Percentiles rank a stretch among this genome's conserved stretches.
Evolutionary conservation across 176 grass and related monocot species (phyloP).

Genomic region (Ensete glaucum): DNA sequence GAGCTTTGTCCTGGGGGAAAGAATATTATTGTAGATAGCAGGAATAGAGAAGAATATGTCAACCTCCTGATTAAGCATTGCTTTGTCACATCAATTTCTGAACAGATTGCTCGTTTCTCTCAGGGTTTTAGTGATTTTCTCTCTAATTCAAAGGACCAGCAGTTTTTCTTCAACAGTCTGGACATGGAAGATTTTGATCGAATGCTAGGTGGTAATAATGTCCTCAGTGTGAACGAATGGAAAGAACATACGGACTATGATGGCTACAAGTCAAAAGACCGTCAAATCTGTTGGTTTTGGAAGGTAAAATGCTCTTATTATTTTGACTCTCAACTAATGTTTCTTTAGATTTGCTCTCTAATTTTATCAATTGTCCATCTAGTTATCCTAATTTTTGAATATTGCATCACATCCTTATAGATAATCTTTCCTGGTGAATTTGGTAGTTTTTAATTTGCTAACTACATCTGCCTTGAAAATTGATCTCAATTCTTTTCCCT

Average conservation of each 20-base stretch:
- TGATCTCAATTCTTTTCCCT: background rate
- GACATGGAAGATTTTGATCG: constrained; percentile 82
- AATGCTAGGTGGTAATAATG: constrained; percentile 55
- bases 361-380: background rate
- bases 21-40: constrained; percentile 76
- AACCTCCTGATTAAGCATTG: constrained; percentile 80
- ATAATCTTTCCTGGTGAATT: background rate
- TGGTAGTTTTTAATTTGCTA: too few relatives aligned
- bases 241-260: constrained; percentile 87
- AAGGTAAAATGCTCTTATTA: constrained; percentile 42
- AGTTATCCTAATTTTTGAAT: background rate
- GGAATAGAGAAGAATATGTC: constrained; percentile 64
- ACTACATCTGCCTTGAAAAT: too few relatives aligned
- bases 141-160: constrained; percentile 34
- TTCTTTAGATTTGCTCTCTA: background rate
- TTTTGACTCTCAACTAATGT: background rate
- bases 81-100: constrained; percentile 72
- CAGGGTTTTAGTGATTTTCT: constrained; percentile 86
- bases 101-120: constrained; percentile 56
- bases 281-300: constrained; percentile 78
- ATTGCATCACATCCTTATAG: background rate
- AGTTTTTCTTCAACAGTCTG: constrained; percentile 72
- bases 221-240: constrained; percentile 79
- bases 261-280: constrained; percentile 88
- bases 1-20: constrained; percentile 76